phyloP scores from a whole-genome alignment of 2,329 filamentous ascomycete genomes.

The Stagonosporopsis rhizophila region DNA sequence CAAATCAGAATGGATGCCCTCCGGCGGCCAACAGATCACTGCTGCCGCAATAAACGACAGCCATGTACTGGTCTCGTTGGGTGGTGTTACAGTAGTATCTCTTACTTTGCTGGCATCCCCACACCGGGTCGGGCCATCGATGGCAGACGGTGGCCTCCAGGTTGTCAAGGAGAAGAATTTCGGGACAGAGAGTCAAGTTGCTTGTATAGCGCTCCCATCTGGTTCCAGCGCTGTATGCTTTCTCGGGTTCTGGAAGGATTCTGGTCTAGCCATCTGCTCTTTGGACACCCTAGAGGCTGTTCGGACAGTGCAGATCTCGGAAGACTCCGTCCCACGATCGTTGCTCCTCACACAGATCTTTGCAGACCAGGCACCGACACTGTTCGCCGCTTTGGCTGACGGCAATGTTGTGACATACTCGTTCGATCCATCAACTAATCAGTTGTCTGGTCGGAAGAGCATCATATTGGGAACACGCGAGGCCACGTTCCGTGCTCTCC shows the following conservation, averaged over 20 bases:
- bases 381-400: conserved; percentile 91
- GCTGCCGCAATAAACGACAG: conserved; percentile 76
- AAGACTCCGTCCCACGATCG: conserved; percentile 82
- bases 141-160: conserved; percentile 59
- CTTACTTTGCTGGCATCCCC: conserved; percentile 60
- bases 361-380: conserved; percentile 69
- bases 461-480: conserved; percentile 86
- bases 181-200: conserved; percentile 75
- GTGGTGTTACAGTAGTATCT: conserved; percentile 75
- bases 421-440: conserved; percentile 66
- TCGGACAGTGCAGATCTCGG: conserved; percentile 61
- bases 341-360: conserved; percentile 81
- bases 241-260: conserved; percentile 87
- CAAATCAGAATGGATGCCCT: conserved; percentile 66
- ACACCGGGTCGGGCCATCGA: conserved; percentile 8
- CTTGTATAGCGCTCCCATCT: conserved; percentile 79
- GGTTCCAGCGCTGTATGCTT: conserved; percentile 72
- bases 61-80: conserved; percentile 75
- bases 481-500: conserved; percentile 79
- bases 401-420: conserved; percentile 87
- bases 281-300: conserved; percentile 70
- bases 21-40: conserved; percentile 67
- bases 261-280: conserved; percentile 76
- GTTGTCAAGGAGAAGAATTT: conserved; percentile 67
- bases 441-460: conserved; percentile 76